Evolutionary conservation across 2,329 filamentous ascomycete species (phyloP), one percentile per base, ranked within the genome.

Genomic region (Epichloe elymi): DNA sequence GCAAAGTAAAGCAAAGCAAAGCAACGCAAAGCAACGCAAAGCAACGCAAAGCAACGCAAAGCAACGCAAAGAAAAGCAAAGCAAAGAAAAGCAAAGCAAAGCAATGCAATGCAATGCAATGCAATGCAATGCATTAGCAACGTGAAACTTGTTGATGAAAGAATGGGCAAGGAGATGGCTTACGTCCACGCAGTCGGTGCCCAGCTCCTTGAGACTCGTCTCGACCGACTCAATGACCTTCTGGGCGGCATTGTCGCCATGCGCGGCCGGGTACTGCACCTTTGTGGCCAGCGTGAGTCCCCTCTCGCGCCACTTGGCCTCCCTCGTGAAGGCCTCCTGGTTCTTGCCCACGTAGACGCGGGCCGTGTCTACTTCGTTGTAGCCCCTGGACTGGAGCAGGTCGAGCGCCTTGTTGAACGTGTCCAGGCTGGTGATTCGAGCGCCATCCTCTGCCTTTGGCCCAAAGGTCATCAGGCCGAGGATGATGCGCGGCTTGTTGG

Each of bases 381-480:
- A 91, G 38, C 88, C 88, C 52, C 82, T 76, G n/a, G 74, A 70
- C 65, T 91, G 85, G 62, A 95, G 81, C 56, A 83, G 74, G 63
- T 91, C 84, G 38, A 95, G 79, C 42, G 78, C 77, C 58, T 78
- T 78, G 59, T 83, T 86, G 71, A 83, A 88, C 42, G 85, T 83
- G 52, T 79, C 65, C 2, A 74, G 35, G 51, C 74, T 70, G 10
- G 86, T 90, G 61, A 95, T 82, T 44, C 88, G 82, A 43, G 84
- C 86, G 37, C 86, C 87, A 12, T 63, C 58, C 12, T 63, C 58
- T 53, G 75, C 74, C 52, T 79, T 77, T 2, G 86, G 80, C 33
- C 85, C 86, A 70, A 88, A 89, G 62, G 85, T 90, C 88, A 94
- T 93, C 50, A 89, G 75, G 57, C 88, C 88, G 39, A 95, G 80